Evolutionary conservation across 805 yeast genomes (phyloP), one percentile per base, ranked within the genome.

Genomic region (Zygoascus biomembranicola): DNA sequence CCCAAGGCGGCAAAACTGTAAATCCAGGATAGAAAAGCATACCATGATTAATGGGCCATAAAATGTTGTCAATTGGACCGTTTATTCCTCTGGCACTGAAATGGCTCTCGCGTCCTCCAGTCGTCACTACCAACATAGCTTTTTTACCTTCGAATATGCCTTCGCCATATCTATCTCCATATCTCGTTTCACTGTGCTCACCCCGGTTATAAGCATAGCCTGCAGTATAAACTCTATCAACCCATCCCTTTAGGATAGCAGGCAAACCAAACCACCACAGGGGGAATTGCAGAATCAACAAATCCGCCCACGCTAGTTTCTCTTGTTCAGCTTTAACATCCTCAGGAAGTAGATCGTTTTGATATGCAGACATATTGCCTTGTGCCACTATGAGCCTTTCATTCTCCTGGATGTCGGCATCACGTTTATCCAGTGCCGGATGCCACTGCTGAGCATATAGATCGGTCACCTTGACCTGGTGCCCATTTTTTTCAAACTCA

Each of bases 191-290:
- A 31, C 20, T 23, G 35, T 23, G 20, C 10, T 6, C 32, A 14
- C 48, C 48, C 14, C 32, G 37, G 10, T n/a, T 19, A 16, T 45
- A 45, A 6, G 37, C 48, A 26, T n/a, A 45, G 6, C 48, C 48
- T 10, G 32, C 16, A 45, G 48, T 8, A 31, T 28, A 45, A 10
- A 45, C 48, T 5, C 48, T 37, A 4, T 45, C 48, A 6, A 45
- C 48, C 48, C 48, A 45, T 10, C 48, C 48, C 18, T 45, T 45
- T 3, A 45, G 37, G 14, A 45, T 45, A 16, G 48, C 48, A 10
- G 48, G 48, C 19, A 31, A 4, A 4, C 19, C 11, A 10, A 23
- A 45, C 48, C 48, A 45, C 48, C 48, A 45, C 35, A 45, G 19
- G 4, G 48, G 48, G 23, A 45, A 45, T 31, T 45, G 48, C 16